These are phyloP conservation scores for Phaffomyces thermotolerans DNA, from an alignment of 805 yeast genomes.

Conservation along the genomic window DNA sequence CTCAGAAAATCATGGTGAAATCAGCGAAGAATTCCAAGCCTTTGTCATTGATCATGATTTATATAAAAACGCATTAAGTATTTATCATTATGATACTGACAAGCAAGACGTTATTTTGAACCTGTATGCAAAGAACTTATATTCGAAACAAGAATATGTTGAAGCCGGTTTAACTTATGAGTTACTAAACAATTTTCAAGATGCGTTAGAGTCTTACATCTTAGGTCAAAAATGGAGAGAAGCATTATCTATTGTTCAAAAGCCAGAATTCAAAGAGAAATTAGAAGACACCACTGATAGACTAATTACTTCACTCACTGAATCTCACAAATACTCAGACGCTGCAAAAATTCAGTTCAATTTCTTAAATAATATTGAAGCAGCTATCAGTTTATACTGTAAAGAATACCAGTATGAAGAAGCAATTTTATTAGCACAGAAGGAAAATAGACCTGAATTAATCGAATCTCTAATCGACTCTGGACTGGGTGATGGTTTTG, in stretches of 20 bases:
- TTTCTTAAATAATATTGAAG: conserved; percentile 52
- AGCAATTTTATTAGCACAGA: conserved; percentile 61
- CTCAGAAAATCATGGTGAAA: conserved; percentile 19
- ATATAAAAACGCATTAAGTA: conserved; percentile 58
- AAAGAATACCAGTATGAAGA: conserved; percentile 67
- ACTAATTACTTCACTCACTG: conserved; percentile 52
- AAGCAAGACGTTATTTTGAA: conserved; percentile 49
- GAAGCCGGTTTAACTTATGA: conserved; percentile 82
- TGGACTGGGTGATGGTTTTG: conserved; percentile 81
- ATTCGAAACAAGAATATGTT: conserved; percentile 46
- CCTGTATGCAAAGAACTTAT: conserved; percentile 56
- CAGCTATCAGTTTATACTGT: conserved; percentile 62
- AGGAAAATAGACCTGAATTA: conserved; percentile 35
- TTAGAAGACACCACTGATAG: conserved; percentile 45
- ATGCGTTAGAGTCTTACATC: conserved; percentile 66
- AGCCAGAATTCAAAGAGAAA: conserved; percentile 32
- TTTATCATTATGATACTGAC: conserved; percentile 49
- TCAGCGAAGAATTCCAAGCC: conserved; percentile 52
- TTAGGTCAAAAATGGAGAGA: conserved; percentile 78
- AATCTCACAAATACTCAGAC: conserved; percentile 65
- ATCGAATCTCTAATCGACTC: conserved; percentile 59
- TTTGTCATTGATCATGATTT: conserved; percentile 66
- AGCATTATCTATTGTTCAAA: conserved; percentile 57
- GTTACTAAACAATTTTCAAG: conserved; percentile 43
- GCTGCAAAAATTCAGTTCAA: conserved; percentile 72